Evolutionary conservation across 78 protist genomes (phyloP), one percentile per base, ranked within the genome.

Genomic region (Guillardia theta): DNA sequence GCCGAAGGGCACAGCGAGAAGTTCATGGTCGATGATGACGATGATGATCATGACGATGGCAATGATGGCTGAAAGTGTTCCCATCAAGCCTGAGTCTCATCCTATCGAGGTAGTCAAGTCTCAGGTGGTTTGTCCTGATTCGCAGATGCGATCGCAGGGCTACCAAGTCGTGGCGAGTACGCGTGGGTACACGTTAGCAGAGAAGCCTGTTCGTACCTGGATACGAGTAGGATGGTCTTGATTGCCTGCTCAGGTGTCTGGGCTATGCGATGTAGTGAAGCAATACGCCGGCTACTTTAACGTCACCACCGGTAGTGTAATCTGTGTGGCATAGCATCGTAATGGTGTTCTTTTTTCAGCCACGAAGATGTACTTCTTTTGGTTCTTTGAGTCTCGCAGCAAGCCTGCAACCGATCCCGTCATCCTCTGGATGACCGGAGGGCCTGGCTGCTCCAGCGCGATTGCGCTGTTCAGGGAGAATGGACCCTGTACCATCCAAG

Each of bases 391-490:
- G 92, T 37, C 94, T 10, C 96, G 96, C 41, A 0, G 45, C 92
- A 15, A 41, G 4, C 98, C 98, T 0, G 27, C 80, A 27, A 94
- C 37, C 18, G 97, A 95, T 47, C 98, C 98, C 5, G 54, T 96
- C n/a, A 93, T 95, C 24, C 94, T 96, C 39, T 97, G 98, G 98
- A n/a, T 96, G 88, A 95, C 90, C 24, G 98, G 98, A 3, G 98
- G 98, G 33, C 98, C 98, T 1, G 98, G 98, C 41, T 96, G 95
- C 83, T 76, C 46, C 83, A 70, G 87, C 41, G 94, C 48, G 64
- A 53, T 96, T 12, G 97, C 97, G 19, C 92, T 95, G 50, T 94
- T 96, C 90, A 53, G 50, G 47, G 98, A 97, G 93, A 97, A 97
- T 50, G 98, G 98, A 6, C 98, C 98, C 43, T 97, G 94, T 94